Conservation (phyloP, 805 yeast genomes). For the Starmerella roubikii region DNA sequence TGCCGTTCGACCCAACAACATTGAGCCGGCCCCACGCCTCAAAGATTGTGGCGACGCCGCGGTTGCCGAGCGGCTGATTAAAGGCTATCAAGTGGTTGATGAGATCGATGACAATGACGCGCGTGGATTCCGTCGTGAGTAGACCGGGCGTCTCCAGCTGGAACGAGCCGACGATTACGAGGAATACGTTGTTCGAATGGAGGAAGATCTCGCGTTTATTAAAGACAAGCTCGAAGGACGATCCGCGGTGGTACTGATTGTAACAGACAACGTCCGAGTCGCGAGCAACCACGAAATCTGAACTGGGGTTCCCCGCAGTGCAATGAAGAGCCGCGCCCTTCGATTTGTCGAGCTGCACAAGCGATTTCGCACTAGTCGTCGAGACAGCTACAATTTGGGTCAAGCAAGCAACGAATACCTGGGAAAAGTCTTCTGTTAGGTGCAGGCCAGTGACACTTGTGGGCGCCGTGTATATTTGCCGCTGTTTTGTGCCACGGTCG, state of each 20-base stretch:
- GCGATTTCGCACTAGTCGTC: constrained; percentile 44
- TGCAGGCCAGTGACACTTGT: constrained; percentile 75
- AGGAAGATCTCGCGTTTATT: constrained; percentile 38
- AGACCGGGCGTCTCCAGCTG: constrained; percentile 7
- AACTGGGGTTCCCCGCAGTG: constrained; percentile 27
- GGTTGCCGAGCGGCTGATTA: constrained; percentile 50
- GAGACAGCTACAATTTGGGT: constrained; percentile 55
- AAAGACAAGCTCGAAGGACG: constrained; percentile 42
- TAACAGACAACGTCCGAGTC: constrained; percentile 53
- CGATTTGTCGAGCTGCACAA: constrained; percentile 31
- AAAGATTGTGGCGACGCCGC: constrained; percentile 44
- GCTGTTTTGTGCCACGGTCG: constrained; percentile 82
- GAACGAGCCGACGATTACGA: constrained; percentile 32
- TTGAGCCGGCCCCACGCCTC: constrained; percentile 43
- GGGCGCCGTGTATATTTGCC: constrained; percentile 50
- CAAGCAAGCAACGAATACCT: constrained; percentile 60
- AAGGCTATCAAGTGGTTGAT: constrained; percentile 57
- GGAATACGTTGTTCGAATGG: constrained; percentile 35
- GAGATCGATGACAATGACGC: constrained; percentile 55
- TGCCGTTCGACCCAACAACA: constrained; percentile 61
- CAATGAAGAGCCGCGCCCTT: constrained; percentile 37
- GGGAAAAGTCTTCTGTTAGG: constrained; percentile 31
- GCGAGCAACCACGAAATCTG: constrained; percentile 50
- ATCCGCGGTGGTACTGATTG: constrained; percentile 27
- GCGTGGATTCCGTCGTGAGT: constrained; percentile 32